Percentiles rank a stretch among this genome's conserved stretches.
Conservation (phyloP, 176 grass and related monocot species). For the Oryza punctata region DNA sequence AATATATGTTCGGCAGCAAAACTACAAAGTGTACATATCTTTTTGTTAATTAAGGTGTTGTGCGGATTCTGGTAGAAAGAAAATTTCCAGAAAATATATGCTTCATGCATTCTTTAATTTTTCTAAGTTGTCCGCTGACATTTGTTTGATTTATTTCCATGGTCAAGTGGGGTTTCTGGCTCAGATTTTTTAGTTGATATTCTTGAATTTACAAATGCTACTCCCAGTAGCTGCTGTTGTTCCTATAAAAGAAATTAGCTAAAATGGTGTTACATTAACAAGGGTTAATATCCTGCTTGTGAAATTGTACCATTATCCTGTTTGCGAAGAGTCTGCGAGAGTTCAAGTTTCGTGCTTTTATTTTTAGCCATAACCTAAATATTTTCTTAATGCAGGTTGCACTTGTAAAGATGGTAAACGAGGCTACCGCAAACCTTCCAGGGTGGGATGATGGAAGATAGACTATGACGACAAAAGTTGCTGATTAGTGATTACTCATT, state of each 20-base stretch:
- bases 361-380: neutral
- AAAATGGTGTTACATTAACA: neutral
- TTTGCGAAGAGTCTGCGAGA: neutral
- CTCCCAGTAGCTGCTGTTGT: neutral
- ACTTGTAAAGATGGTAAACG: conserved; percentile 87
- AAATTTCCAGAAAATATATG: neutral
- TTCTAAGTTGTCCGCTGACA: neutral
- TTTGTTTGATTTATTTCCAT: neutral
- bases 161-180: neutral
- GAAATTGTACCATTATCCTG: neutral
- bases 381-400: conserved; percentile 53
- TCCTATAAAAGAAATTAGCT: neutral
- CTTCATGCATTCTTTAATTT: neutral
- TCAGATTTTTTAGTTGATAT: neutral
- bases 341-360: neutral
- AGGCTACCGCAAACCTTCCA: conserved; percentile 81
- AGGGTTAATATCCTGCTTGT: neutral
- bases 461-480: conserved; percentile 15
- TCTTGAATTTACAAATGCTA: neutral
- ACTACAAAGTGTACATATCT: neutral
- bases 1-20: neutral
- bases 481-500: neutral
- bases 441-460: conserved; percentile 80
- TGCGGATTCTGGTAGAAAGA: neutral
- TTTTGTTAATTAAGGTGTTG: neutral